phyloP scores from a whole-genome alignment of 805 yeast genomes.

The Kurtzmaniella cleridarum region DNA sequence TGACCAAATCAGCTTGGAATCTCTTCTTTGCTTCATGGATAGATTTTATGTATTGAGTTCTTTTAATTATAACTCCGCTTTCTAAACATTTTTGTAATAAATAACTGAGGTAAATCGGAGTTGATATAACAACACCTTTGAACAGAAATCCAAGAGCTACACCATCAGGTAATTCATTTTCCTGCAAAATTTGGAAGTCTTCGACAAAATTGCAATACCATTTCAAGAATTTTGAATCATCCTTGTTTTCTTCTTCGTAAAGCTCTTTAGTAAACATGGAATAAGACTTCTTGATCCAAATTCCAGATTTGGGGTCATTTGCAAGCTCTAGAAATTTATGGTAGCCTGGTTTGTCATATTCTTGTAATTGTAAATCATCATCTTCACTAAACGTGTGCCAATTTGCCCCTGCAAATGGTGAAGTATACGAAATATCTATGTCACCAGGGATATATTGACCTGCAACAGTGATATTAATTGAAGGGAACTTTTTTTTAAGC shows the following conservation, averaged over 20 bases:
- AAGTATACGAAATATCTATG: conserved; percentile 44
- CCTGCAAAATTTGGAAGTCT: conserved; percentile 29
- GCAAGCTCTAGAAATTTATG: conserved; percentile 42
- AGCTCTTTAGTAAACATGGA: conserved; percentile 12
- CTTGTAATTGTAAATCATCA: conserved; percentile 32
- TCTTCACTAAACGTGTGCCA: conserved; percentile 56
- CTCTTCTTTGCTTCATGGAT: conserved; percentile 46
- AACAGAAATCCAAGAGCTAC: conserved; percentile 41
- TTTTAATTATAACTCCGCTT: conserved; percentile 43
- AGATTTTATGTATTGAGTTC: conserved; percentile 32
- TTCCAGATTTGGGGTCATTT: conserved; percentile 45
- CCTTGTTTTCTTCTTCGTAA: conserved; percentile 5
- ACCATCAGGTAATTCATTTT: conserved; percentile 36
- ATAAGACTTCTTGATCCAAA: conserved; percentile 20
- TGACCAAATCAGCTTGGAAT: conserved; percentile 43
- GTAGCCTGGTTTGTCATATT: conserved; percentile 47
- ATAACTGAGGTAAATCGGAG: conserved; percentile 51
- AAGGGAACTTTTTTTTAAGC: conserved; percentile 16
- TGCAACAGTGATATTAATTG: conserved; percentile 23
- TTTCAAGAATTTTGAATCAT: conserved; percentile 17
- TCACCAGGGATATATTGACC: conserved; percentile 52
- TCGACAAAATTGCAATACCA: conserved; percentile 49
- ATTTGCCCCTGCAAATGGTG: conserved; percentile 71
- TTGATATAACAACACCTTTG: conserved; percentile 55
- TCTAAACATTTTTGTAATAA: conserved; percentile 40